Conservation (phyloP, 2,329 filamentous ascomycete genomes). For the Penicillium italicum region DNA sequence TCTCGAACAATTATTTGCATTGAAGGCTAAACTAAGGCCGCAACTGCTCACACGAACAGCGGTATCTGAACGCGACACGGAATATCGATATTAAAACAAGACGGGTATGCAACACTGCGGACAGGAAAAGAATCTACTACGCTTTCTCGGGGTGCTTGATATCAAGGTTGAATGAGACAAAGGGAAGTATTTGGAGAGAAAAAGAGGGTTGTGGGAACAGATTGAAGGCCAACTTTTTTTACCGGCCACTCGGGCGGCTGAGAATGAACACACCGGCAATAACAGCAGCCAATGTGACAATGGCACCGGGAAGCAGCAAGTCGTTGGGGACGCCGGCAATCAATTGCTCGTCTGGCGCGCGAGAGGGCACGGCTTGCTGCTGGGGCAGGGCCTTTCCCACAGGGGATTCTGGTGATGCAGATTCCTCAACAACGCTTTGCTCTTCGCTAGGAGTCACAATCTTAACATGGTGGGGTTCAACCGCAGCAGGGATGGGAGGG, state of each 20-base stretch:
- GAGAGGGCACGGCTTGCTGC: slow-evolving; percentile 43
- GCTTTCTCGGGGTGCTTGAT: background rate
- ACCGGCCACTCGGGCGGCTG: slow-evolving; percentile 59
- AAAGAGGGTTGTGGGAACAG: slow-evolving; percentile 6
- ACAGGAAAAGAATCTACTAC: slow-evolving; percentile 1
- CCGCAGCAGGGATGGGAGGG: slow-evolving; percentile 67
- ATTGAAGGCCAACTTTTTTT: slow-evolving; percentile 12
- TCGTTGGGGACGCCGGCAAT: slow-evolving; percentile 94
- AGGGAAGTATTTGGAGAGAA: slow-evolving; percentile 7
- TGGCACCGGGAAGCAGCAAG: slow-evolving; percentile 84
- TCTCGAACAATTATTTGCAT: slow-evolving; percentile 26
- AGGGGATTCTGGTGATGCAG: slow-evolving; percentile 46
- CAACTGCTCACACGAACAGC: slow-evolving; percentile 22
- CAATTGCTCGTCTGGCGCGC: slow-evolving; percentile 65
- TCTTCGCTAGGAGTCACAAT: slow-evolving; percentile 50
- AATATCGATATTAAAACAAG: slow-evolving; percentile 26
- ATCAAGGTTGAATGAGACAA: slow-evolving; percentile 2
- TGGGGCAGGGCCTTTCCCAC: slow-evolving; percentile 42
- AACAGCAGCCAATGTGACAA: slow-evolving; percentile 90
- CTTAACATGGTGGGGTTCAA: slow-evolving; percentile 57
- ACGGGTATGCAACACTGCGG: slow-evolving; percentile 20
- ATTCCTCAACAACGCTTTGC: slow-evolving; percentile 49
- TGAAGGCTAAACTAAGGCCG: slow-evolving; percentile 23
- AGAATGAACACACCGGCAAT: slow-evolving; percentile 92
- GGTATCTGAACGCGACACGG: slow-evolving; percentile 25